phyloP scores from a whole-genome alignment of 163 green algal species.

The Scenedesmus sp. region DNA sequence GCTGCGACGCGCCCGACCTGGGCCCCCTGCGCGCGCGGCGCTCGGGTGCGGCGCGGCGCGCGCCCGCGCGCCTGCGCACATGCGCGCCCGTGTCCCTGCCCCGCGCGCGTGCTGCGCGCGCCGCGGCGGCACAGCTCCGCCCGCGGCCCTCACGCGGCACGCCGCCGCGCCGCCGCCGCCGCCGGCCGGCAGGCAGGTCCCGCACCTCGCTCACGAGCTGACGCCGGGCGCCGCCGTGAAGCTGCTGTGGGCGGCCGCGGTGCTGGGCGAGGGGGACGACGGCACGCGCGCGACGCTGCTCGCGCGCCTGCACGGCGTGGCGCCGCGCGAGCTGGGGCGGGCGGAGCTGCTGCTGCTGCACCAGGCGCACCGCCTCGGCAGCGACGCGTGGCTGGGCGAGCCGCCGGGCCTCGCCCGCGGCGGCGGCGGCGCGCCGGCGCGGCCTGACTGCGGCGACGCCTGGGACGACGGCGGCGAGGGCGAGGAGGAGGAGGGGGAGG shows the following conservation, averaged over 20 bases:
- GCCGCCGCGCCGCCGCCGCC: no score
- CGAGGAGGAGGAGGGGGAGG: no score
- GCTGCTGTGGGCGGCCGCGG: constrained; percentile 26
- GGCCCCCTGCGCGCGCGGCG: neutral
- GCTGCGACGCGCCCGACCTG: constrained; percentile 2
- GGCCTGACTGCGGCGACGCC: neutral
- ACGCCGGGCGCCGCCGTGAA: constrained; percentile 2
- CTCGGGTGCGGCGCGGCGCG: constrained; percentile 4
- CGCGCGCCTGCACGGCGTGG: neutral
- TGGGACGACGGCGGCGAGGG: neutral
- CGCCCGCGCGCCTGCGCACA: neutral
- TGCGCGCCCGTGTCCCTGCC: no score
- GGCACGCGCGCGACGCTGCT: constrained; percentile 18
- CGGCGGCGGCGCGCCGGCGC: constrained; percentile 21
- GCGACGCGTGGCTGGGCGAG: constrained; percentile 1
- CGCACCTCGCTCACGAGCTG: neutral
- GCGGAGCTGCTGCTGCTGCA: constrained; percentile 23
- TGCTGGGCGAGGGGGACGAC: neutral
- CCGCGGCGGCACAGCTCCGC: neutral
- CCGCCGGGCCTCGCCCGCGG: neutral
- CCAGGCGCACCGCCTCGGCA: constrained; percentile 23
- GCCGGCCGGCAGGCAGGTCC: neutral
- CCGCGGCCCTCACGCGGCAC: no score
- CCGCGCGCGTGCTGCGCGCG: neutral
- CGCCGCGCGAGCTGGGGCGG: neutral